Evolutionary conservation across 495 filamentous ascomycete genomes (phyloP), one percentile per base, ranked within the genome.

Genomic region (Penicillium odoratum): DNA sequence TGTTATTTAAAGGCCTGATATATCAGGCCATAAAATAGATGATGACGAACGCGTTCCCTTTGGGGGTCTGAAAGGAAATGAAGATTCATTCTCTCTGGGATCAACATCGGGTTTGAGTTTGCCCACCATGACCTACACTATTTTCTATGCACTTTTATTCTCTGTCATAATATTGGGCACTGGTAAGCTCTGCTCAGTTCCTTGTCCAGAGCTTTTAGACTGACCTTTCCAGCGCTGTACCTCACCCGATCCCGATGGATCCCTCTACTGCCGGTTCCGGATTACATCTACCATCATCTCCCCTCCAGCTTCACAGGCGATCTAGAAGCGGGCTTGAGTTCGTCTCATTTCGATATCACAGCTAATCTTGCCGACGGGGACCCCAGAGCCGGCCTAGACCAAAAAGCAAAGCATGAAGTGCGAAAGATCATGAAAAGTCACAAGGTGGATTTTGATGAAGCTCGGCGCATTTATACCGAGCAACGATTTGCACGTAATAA

Each of bases 381-480:
- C 70, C 73, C 74, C 5, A 82, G 94, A 54, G 81, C 82, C 1
- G 94, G 95, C 0, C 78, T 98, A 49, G 92, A 98, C 74, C 82
- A 85, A 43, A 73, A 66, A 38, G 88, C 81, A 13, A 98, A 98
- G 78, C 70, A 75, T 47, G 90, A 96, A 72, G 83, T 98, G 16
- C 78, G 88, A 59, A 81, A 78, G 57, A 93, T 98, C 69, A 98
- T 98, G 95, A 90, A 87, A 79, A 83, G 72, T 64, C 81, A 85
- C 58, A 77, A 73, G 46, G 80, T 97, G 16, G 78, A 78, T 52
- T 98, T 98, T 68, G 94, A 98, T 75, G 92, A 98, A 77, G 94
- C 94, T 28, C 81, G 94, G 57, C 77, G 88, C 49, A 81, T 93
- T 21, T 93, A 88, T 65, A 93, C 89, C 65, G 86, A 96, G 78